A percentile compares a stretch with the other conserved stretches of the same genome.
Conservation (phyloP, 371 early-diverging fungal species). For the Syncephalastrum monosporum region DNA sequence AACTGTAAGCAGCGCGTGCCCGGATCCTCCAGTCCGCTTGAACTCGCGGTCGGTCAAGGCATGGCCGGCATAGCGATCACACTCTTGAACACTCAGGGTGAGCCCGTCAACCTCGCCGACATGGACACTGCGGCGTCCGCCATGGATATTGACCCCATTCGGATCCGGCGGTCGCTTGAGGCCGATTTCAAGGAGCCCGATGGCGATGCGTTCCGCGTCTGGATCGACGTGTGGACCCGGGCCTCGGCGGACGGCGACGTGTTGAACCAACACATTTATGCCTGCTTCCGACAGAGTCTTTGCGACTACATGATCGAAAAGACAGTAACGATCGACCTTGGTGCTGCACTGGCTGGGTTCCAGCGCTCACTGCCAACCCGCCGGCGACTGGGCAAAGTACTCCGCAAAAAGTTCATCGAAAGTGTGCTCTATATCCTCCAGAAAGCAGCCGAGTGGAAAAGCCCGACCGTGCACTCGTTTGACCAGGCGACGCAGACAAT, state of each 20-base stretch:
- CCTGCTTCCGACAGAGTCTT: conserved; percentile 61
- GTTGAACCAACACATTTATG: conserved; percentile 53
- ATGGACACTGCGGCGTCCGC: conserved; percentile 10
- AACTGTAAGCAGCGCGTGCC: conserved; percentile 45
- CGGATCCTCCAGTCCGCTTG: conserved; percentile 33
- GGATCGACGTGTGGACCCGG: conserved; percentile 72
- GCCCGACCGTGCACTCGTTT: conserved; percentile 61
- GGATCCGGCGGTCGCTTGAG: conserved; percentile 30
- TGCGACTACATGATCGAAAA: conserved; percentile 77
- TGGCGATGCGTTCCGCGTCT: conserved; percentile 38
- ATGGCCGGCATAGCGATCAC: conserved; percentile 70
- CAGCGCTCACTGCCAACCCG: conserved; percentile 21
- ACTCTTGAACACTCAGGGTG: conserved; percentile 44
- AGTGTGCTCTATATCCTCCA: conserved; percentile 50
- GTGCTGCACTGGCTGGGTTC: conserved; percentile 18
- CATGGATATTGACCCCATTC: conserved; percentile 29
- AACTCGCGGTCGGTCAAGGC: conserved; percentile 63
- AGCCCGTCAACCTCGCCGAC: conserved; percentile 30
- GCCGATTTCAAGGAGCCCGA: conserved; percentile 33
- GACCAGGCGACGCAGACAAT: conserved; percentile 22
- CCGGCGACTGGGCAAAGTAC: conserved; percentile 6
- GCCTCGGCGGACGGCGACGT: conserved; percentile 59
- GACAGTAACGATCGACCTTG: conserved; percentile 48
- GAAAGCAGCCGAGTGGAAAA: conserved; percentile 52
- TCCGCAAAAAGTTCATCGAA: conserved; percentile 58